These are phyloP conservation scores for Kluyveromyces lactis DNA, from an alignment of 805 yeast species.

Conservation along the genomic window DNA sequence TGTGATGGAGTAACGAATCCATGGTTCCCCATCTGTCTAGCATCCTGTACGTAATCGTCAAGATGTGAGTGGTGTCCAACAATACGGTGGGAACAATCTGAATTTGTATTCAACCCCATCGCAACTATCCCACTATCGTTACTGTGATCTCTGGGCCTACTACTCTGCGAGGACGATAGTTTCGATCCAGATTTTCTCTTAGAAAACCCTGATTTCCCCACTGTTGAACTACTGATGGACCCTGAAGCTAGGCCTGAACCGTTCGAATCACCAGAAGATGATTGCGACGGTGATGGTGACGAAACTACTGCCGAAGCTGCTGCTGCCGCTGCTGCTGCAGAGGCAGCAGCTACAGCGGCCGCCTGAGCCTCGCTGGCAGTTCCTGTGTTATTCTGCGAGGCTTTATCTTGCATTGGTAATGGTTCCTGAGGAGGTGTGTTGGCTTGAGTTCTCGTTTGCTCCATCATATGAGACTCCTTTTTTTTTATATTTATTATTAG, in stretches of 20 bases:
- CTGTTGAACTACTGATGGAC: no score
- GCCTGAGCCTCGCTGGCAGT: slow-evolving; percentile 4
- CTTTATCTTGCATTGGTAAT: slow-evolving; percentile 6
- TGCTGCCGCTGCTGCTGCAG: slow-evolving; percentile 9
- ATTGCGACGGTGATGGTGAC: neutral
- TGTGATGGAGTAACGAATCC: slow-evolving; percentile 9
- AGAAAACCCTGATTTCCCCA: no score
- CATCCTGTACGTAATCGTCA: slow-evolving; percentile 7
- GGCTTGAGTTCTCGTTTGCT: slow-evolving; percentile 17
- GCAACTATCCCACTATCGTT: no score
- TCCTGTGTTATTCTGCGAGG: neutral
- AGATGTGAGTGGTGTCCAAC: neutral
- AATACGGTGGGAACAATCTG: neutral
- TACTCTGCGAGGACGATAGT: no score
- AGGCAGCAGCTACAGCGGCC: slow-evolving; percentile 10
- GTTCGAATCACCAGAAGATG: no score
- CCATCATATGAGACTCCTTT: slow-evolving; percentile 13
- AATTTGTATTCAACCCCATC: no score
- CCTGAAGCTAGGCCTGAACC: no score
- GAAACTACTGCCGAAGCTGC: slow-evolving; percentile 7
- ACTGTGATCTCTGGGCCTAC: no score
- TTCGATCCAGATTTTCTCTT: no score
- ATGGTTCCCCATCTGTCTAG: slow-evolving; percentile 5
- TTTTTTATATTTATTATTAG: no score
- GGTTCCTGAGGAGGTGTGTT: slow-evolving; percentile 11